Conservation (phyloP, 345 rosid genomes). For the Lumnitzera racemosa region DNA sequence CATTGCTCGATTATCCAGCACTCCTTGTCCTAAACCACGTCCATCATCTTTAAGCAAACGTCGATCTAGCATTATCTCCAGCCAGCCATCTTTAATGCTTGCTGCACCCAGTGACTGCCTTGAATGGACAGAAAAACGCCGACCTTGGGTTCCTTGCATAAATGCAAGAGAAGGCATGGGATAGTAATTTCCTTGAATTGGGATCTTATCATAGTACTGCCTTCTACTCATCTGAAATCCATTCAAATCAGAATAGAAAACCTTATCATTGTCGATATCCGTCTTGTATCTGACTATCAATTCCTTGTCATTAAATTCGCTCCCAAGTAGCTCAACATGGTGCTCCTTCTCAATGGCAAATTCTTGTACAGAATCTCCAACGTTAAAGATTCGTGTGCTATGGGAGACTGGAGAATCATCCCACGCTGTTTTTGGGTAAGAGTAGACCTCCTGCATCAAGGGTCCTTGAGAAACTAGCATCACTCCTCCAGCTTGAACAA, state of each 20-base stretch:
- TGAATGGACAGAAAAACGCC: conserved; percentile 83
- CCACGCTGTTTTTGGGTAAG: conserved; percentile 75
- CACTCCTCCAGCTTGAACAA: conserved; percentile 51
- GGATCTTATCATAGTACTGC: conserved; percentile 91
- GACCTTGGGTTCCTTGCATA: conserved; percentile 78
- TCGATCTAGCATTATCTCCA: conserved; percentile 95
- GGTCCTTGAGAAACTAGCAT: conserved; percentile 65
- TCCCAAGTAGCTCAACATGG: conserved; percentile 81
- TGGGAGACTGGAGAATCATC: conserved; percentile 64
- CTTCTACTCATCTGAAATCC: conserved; percentile 99
- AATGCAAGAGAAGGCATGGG: conserved; percentile 97
- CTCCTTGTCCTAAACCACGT: conserved; percentile 99
- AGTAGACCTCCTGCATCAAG: conserved; percentile 75
- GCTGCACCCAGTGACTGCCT: conserved; percentile 85
- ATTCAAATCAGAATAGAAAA: conserved; percentile 86
- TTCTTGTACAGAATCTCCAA: conserved; percentile 49
- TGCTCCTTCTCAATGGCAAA: conserved; percentile 76
- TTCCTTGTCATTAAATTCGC: conserved; percentile 66
- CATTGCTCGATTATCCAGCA: conserved; percentile 78
- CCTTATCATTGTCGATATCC: conserved; percentile 49
- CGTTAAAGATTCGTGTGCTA: conserved; percentile 67
- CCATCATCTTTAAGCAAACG: conserved; percentile 81
- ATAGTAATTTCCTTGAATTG: conserved; percentile 94
- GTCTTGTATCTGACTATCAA: conserved; percentile 82
- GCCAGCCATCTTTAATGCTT: conserved; percentile 75